These are phyloP conservation scores for Penicillium roqueforti DNA, from an alignment of 495 filamentous ascomycete species.

Conservation along the genomic window DNA sequence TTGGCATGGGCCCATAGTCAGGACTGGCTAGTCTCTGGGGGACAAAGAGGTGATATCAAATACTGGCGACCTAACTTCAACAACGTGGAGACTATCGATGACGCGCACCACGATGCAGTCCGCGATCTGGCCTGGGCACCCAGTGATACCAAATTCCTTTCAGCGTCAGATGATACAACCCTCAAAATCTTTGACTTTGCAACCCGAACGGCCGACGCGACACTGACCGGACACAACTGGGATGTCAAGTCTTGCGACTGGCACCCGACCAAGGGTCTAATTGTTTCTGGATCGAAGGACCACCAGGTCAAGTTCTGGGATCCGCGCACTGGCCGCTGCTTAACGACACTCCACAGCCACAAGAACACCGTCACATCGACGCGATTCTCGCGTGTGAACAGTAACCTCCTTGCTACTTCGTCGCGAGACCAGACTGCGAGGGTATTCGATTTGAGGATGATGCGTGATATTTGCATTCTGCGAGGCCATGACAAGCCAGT, in stretches of 20 bases:
- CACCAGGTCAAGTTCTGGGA: constrained; percentile 98
- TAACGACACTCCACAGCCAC: constrained; percentile 95
- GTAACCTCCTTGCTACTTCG: constrained; percentile 81
- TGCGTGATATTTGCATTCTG: constrained; percentile 91
- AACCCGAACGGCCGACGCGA: constrained; percentile 72
- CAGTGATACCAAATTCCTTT: constrained; percentile 91
- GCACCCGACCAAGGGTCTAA: constrained; percentile 91
- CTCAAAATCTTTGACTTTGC: constrained; percentile 97
- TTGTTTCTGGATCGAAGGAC: constrained; percentile 96
- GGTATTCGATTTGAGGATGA: constrained; percentile 93
- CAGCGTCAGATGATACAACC: constrained; percentile 87
- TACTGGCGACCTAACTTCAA: constrained; percentile 99
- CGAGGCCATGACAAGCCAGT: constrained; percentile 94
- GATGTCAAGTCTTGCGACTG: constrained; percentile 94
- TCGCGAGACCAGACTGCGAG: constrained; percentile 88
- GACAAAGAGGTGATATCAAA: constrained; percentile 92
- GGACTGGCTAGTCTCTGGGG: constrained; percentile 94
- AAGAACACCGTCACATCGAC: constrained; percentile 94
- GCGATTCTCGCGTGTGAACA: constrained; percentile 76
- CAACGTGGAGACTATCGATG: constrained; percentile 90
- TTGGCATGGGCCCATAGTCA: constrained; percentile 87
- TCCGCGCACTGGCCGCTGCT: constrained; percentile 77
- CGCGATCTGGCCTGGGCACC: constrained; percentile 91
- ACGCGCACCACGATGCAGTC: constrained; percentile 84
- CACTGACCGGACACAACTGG: constrained; percentile 87